Evolutionary conservation across 2,329 filamentous ascomycete genomes (phyloP).

Genomic region (Penicillium frequentans): DNA sequence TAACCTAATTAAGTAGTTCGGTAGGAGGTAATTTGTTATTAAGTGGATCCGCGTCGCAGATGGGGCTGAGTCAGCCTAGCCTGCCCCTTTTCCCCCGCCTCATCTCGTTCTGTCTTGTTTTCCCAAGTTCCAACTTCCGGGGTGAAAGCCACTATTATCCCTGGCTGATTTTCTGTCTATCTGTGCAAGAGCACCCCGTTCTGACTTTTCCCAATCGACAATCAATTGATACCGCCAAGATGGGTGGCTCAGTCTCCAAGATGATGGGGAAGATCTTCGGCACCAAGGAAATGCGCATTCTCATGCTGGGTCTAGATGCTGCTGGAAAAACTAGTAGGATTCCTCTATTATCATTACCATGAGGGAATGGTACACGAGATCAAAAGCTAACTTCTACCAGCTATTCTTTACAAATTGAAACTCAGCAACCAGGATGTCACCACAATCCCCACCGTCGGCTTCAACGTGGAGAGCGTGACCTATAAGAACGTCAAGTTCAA

Average conservation of each 20-base stretch:
- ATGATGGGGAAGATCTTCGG: conserved; percentile 99
- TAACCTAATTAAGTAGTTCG: neutral
- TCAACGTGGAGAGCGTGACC: conserved; percentile 98
- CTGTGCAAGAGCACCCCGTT: neutral
- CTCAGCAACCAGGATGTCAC: conserved; percentile 91
- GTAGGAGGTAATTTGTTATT: neutral
- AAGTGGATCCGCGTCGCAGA: conserved; percentile 9
- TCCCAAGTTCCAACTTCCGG: conserved; percentile 9
- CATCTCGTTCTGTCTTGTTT: conserved; percentile 16
- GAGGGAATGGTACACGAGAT: neutral
- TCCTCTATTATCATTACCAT: neutral
- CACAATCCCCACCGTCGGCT: conserved; percentile 96
- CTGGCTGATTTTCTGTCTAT: neutral
- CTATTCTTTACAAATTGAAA: conserved; percentile 98
- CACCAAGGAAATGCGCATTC: conserved; percentile 97
- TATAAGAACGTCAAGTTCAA: conserved; percentile 99
- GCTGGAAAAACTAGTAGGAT: conserved; percentile 86
- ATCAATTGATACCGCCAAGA: conserved; percentile 48
- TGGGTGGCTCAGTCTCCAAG: conserved; percentile 93
- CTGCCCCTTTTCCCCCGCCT: conserved; percentile 40
- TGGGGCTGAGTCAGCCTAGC: conserved; percentile 32
- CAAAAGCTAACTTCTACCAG: conserved; percentile 28
- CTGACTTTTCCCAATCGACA: neutral
- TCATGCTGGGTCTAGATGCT: conserved; percentile 97
- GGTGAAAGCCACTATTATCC: neutral